A percentile compares a stretch with the other conserved stretches of the same genome.
Conservation (phyloP, 1,139 yeast species). For the Pichia sp. region DNA sequence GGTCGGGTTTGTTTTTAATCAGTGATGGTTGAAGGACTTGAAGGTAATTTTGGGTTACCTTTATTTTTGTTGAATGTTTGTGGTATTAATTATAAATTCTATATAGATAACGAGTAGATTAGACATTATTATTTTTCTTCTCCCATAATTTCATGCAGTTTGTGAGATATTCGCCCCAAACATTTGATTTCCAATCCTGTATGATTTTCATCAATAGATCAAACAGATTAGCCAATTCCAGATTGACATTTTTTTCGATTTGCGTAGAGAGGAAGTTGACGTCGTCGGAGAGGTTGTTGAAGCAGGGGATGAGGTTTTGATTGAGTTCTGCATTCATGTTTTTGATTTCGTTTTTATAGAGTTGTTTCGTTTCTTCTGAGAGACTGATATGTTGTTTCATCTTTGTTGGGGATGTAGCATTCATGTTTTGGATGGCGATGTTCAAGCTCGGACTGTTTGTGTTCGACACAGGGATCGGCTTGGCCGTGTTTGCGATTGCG, state of each 20-base stretch:
- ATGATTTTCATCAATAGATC: constrained; percentile 17
- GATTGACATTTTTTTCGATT: constrained; percentile 28
- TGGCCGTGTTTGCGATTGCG: constrained; percentile 20
- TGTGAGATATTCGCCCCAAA: constrained; percentile 24
- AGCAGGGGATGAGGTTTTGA: constrained; percentile 31
- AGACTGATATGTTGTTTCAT: neutral
- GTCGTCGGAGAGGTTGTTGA: constrained; percentile 27
- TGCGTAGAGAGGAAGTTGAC: constrained; percentile 28
- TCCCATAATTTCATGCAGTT: constrained; percentile 28
- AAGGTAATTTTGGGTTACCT: neutral
- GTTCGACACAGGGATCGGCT: constrained; percentile 4
- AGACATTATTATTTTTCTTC: neutral
- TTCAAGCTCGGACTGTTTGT: constrained; percentile 10
- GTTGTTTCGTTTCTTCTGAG: constrained; percentile 19
- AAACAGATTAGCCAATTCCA: constrained; percentile 22
- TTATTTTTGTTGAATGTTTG: neutral
- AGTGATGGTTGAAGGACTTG: too few relatives aligned
- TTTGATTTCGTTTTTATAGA: constrained; percentile 21
- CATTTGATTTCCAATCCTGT: constrained; percentile 25
- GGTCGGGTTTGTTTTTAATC: constrained; percentile 12
- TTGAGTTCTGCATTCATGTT: constrained; percentile 26
- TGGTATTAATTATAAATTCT: neutral
- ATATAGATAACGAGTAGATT: too few relatives aligned
- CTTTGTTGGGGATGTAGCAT: constrained; percentile 1
- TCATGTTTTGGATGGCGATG: constrained; percentile 19